Base-by-base conservation (phyloP, 352 stramenopile species). In the Halophytophthora batemanensis region DNA sequence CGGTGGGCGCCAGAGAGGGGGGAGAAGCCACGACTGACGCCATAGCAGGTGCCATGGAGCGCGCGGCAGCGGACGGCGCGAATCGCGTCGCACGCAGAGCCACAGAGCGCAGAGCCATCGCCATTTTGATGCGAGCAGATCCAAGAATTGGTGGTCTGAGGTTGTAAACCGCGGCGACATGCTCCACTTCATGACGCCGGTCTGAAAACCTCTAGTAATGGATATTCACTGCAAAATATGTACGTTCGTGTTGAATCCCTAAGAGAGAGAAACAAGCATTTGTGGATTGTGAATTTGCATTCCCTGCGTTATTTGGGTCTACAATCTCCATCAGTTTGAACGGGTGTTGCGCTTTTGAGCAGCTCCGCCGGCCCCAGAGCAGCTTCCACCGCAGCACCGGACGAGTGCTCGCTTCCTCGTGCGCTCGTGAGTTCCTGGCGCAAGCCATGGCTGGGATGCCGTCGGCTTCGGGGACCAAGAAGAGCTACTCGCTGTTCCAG, bases 401-500 rank as follows among this genome's bases (percentile, higher is more conserved):
- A 31, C 25, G 25, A 31, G 25, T 8, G 25, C 25, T 4, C 8
- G 25, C 25, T 31, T 31, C 25, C 25, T 31, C 25, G 25, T 31
- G 4, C 4, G 25, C 25, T 31, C 25, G 25, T 8, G 8, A 8
- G 4, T 31, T 8, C 25, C 25, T 31, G 25, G 25, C 25, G 25
- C n/a, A n/a, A n/a, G 29, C 29, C 29, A 38, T 17, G 33, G 15
- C 11, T 13, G 11, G 11, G 11, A 38, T 38, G 33, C 45, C n/a
- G 22, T 33, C 61, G 42, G 35, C 41, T 18, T n/a, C 44, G 13
- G 14, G 15, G 11, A 39, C 50, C 25, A 31, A 31, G 17, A 87
- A 86, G 76, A 61, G 53, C 51, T 90, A 90, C 71, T 91, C 81
- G 67, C 66, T 91, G 45, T 80, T 92, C 54, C 82, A 94, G 76